Percentiles rank a stretch among this genome's conserved stretches.
These are phyloP conservation scores for Lippia alba DNA, from an alignment of 305 asterid species.

Conservation along the genomic window DNA sequence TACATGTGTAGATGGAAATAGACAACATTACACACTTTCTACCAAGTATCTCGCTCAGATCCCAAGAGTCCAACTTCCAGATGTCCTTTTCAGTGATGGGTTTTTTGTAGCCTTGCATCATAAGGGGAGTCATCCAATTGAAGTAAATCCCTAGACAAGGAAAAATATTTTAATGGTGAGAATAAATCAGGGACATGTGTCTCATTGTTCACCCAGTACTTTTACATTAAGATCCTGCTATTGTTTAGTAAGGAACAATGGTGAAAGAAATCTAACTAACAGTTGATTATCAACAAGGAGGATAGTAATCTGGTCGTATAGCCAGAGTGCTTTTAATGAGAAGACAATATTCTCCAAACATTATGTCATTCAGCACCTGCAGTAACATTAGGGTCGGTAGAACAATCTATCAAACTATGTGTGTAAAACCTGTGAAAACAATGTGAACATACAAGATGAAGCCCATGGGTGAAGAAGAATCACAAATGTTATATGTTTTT, in stretches of 20 bases:
- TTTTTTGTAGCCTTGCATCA: constrained; percentile 81
- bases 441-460: not conserved
- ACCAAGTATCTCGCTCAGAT: constrained; percentile 76
- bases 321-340: not conserved
- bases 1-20: constrained; percentile 24
- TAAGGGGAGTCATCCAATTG: constrained; percentile 78
- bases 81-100: constrained; percentile 90
- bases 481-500: constrained; percentile 20
- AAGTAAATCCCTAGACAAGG: constrained; percentile 51
- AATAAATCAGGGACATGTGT: constrained; percentile 15
- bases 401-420: not conserved
- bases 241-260: not conserved
- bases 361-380: not conserved
- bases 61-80: constrained; percentile 95
- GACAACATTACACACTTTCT: constrained; percentile 58
- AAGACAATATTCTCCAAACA: constrained; percentile 7
- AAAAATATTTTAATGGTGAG: constrained; percentile 29
- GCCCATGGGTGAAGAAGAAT: constrained; percentile 5
- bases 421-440: constrained; percentile 12
- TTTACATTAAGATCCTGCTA: constrained; percentile 8
- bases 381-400: constrained; percentile 1
- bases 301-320: not conserved
- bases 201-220: not conserved
- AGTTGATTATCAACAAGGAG: not conserved
- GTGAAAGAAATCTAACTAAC: constrained; percentile 4